A percentile compares a stretch with the other conserved stretches of the same genome.
These are phyloP conservation scores for Pythium grandisporangium DNA, from an alignment of 352 stramenopile genomes.

Conservation along the genomic window DNA sequence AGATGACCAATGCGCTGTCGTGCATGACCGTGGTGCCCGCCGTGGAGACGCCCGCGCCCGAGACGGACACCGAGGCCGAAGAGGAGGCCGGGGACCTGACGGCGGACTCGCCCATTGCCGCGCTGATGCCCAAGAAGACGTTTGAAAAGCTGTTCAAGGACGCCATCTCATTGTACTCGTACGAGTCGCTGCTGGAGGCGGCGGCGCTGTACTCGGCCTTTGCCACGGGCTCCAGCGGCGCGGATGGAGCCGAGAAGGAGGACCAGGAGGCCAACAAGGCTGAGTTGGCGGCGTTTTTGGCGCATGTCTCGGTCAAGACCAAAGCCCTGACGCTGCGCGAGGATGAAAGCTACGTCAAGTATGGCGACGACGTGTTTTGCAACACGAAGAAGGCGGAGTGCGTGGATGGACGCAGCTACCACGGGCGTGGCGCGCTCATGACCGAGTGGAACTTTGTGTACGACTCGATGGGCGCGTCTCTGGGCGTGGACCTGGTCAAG, in stretches of 20 bases:
- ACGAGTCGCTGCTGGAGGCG: not conserved
- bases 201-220: not conserved
- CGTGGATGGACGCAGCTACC: not conserved
- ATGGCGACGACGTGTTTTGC: not conserved
- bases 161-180: not conserved
- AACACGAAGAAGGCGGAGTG: not conserved
- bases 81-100: not conserved
- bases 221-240: too few relatives aligned
- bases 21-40: not conserved
- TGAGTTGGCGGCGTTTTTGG: not conserved
- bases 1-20: too few relatives aligned
- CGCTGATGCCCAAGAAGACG: not conserved
- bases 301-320: not conserved
- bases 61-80: not conserved
- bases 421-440: not conserved
- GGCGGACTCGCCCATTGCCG: not conserved
- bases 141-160: not conserved
- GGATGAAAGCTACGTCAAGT: not conserved
- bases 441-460: not conserved
- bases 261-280: not conserved
- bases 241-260: not conserved
- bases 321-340: not conserved
- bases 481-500: not conserved
- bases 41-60: not conserved
- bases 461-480: not conserved